Conservation (phyloP, 1,139 yeast species). For the Suzukiozyma palmioleophila region DNA sequence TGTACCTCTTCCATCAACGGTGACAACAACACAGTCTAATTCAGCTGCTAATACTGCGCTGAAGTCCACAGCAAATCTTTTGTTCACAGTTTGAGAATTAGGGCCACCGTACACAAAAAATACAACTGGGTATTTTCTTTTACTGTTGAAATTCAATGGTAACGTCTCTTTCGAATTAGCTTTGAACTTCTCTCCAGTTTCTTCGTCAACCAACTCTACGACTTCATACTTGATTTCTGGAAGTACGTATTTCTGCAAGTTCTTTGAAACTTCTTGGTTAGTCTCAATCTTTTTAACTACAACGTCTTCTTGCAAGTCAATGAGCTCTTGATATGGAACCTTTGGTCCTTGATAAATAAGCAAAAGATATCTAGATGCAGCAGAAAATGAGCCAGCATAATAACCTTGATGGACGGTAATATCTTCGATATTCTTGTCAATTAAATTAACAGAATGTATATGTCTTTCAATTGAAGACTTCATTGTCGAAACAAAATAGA, state of each 20-base stretch:
- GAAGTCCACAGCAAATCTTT: slow-evolving; percentile 51
- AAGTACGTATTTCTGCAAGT: slow-evolving; percentile 39
- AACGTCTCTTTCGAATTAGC: slow-evolving; percentile 60
- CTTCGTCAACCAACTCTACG: slow-evolving; percentile 44
- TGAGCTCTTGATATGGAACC: slow-evolving; percentile 60
- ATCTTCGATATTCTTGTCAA: slow-evolving; percentile 31
- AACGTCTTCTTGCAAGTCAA: slow-evolving; percentile 44
- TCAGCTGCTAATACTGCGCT: slow-evolving; percentile 66
- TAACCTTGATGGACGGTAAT: slow-evolving; percentile 63
- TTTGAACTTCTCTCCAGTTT: slow-evolving; percentile 31
- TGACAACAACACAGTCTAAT: slow-evolving; percentile 66
- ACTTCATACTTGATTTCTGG: slow-evolving; percentile 46
- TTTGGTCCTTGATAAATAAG: slow-evolving; percentile 62
- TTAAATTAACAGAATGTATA: slow-evolving; percentile 42
- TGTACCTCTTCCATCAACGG: slow-evolving; percentile 82
- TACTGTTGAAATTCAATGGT: slow-evolving; percentile 56
- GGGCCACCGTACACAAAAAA: slow-evolving; percentile 81
- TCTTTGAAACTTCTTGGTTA: slow-evolving; percentile 39
- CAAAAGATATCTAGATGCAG: slow-evolving; percentile 60
- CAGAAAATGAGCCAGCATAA: slow-evolving; percentile 62
- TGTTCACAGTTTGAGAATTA: slow-evolving; percentile 66
- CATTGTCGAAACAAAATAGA: slow-evolving; percentile 47
- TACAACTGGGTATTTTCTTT: slow-evolving; percentile 59
- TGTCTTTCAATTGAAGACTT: slow-evolving; percentile 53
- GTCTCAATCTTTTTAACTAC: slow-evolving; percentile 42